Percentiles rank a stretch among this genome's conserved stretches.
Conservation (phyloP, 2,329 filamentous ascomycete genomes). For the Aureobasidium lini region DNA sequence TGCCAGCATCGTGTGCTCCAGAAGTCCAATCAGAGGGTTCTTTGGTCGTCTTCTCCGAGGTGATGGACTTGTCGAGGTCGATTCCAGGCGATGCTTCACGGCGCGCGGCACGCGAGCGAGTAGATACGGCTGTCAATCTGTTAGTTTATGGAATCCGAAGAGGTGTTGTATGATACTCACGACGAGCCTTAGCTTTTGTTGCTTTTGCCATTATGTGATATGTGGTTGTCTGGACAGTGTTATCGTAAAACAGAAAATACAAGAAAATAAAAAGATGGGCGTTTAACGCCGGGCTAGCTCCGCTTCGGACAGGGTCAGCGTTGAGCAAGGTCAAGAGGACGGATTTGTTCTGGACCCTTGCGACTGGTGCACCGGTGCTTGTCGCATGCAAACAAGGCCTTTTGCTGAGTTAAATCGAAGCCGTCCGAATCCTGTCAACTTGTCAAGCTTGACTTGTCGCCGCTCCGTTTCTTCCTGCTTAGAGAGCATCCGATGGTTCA, state of each 20-base stretch:
- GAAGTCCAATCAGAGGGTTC: constrained; percentile 47
- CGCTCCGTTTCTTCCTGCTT: neutral
- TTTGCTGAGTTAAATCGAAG: neutral
- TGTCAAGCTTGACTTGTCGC: neutral
- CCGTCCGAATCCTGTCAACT: neutral
- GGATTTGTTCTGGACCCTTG: neutral
- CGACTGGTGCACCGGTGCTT: neutral
- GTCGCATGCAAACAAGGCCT: constrained; percentile 1
- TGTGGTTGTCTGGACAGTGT: neutral
- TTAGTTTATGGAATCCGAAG: neutral
- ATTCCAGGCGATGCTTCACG: constrained; percentile 64
- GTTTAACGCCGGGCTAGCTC: neutral
- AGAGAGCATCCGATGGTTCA: neutral
- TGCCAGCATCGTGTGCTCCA: constrained; percentile 60
- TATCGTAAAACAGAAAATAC: neutral
- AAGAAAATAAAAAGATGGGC: neutral
- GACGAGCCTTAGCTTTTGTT: constrained; percentile 38
- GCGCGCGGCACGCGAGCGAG: constrained; percentile 67
- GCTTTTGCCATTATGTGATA: constrained; percentile 35
- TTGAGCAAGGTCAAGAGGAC: neutral
- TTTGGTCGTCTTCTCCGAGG: constrained; percentile 47
- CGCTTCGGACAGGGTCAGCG: neutral
- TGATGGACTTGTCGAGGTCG: constrained; percentile 64
- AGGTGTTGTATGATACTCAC: neutral
- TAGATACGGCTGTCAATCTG: constrained; percentile 46